Base-by-base conservation (phyloP, 352 stramenopile genomes). In the Pilasporangium apinafurcum region DNA sequence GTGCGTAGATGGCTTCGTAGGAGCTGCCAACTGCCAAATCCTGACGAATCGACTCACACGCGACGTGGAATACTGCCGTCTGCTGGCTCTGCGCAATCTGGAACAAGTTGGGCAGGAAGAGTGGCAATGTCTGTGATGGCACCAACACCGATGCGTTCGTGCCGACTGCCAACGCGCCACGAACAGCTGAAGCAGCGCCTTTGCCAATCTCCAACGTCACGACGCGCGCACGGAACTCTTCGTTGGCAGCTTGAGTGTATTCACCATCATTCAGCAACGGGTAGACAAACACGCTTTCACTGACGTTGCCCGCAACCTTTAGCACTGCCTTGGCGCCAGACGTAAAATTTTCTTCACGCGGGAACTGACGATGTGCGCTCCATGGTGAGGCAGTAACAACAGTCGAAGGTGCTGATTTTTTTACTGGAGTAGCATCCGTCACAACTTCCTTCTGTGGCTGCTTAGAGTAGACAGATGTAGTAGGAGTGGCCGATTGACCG, bases 81-180 rank as follows among this genome's bases (percentile, higher is more conserved):
- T 60, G 16, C 4, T 53, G 25, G 35, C 49, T 62, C 59, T 79
- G 58, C 14, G 65, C 70, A 46, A 84, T 65, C 35, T 67, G 48
- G 56, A 83, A 86, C 14, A 90, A 62, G 37, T 68, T 83, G 29
- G 78, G 75, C 37, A 86, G 48, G 64, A 90, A 87, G 33, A 86
- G 55, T 36, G 76, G 75, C 55, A 90, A 63, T 54, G 67, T 75
- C 59, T 90, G 78, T 56, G 75, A 86, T 21, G 78, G 70, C 32
- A 83, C 59, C 30, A 90, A 56, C 24, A 60, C 76, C 1, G 78
- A 34, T 5, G 68, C 68, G 4, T 48, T 65, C 17, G 68, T 58
- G 36, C 78, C 72, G 1, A 73, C 68, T 0, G 71, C 63, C 34
- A 87, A 56, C 22, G 75, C 78, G 10, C 78, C 78, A 21, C 68